phyloP scores from a whole-genome alignment of 345 rosid species.

The Dipteronia dyeriana region DNA sequence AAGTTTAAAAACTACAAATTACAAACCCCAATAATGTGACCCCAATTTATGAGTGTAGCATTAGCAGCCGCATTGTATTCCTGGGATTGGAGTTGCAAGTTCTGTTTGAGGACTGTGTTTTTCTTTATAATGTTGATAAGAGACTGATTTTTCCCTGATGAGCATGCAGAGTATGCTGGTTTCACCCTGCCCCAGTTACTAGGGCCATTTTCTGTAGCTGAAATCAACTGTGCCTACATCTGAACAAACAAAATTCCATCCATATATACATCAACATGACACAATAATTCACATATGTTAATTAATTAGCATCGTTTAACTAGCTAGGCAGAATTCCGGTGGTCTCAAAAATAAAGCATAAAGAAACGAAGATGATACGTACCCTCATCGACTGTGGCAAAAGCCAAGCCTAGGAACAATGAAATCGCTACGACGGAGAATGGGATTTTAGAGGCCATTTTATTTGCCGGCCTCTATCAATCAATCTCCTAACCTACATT shows the following conservation, averaged over 20 bases:
- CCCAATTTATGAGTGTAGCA: conserved; percentile 54
- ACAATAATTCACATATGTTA: neutral
- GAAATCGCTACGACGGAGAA: conserved; percentile 21
- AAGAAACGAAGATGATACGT: neutral
- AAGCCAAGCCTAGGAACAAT: conserved; percentile 24
- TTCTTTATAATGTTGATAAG: conserved; percentile 53
- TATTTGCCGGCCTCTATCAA: neutral
- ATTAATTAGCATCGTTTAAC: too few relatives aligned
- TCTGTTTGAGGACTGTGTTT: conserved; percentile 23
- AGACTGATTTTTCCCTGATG: conserved; percentile 60
- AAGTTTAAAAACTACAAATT: neutral
- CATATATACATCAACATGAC: neutral
- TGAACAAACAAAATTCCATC: neutral
- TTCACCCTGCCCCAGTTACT: conserved; percentile 50
- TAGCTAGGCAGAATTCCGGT: too few relatives aligned
- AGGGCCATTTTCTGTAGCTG: conserved; percentile 49
- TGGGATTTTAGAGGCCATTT: conserved; percentile 7
- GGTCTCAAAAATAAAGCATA: too few relatives aligned
- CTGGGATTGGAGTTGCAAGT: conserved; percentile 33
- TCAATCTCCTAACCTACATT: too few relatives aligned
- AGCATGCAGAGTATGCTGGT: conserved; percentile 41
- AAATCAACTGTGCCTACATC: conserved; percentile 15
- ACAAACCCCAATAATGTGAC: conserved; percentile 43
- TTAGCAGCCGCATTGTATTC: conserved; percentile 41
- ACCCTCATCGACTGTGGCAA: conserved; percentile 4